Percentiles rank a stretch among this genome's conserved stretches.
phyloP scores from a whole-genome alignment of 352 stramenopile species.

The Phytophthora boehmeriae region DNA sequence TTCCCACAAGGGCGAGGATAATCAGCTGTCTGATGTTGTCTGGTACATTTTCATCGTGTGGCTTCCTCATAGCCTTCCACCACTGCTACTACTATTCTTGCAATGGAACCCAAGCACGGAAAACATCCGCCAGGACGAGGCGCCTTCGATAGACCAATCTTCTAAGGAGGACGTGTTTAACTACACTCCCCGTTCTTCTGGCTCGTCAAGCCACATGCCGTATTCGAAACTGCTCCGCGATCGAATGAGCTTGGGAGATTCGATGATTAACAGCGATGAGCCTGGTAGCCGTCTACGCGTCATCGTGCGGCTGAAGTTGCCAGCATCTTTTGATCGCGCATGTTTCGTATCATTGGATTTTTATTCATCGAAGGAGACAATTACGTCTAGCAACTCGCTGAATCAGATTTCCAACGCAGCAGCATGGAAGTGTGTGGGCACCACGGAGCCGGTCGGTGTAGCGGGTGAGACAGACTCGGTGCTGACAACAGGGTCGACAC shows the following conservation, averaged over 20 bases:
- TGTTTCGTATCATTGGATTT: constrained; percentile 89
- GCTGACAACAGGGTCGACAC: constrained; percentile 54
- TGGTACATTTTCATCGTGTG: constrained; percentile 91
- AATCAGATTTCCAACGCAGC: constrained; percentile 59
- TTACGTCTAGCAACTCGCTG: constrained; percentile 54
- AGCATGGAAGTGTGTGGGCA: constrained; percentile 85
- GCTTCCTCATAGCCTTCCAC: constrained; percentile 76
- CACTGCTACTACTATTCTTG: constrained; percentile 80
- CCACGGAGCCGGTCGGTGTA: constrained; percentile 77
- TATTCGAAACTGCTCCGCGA: constrained; percentile 80
- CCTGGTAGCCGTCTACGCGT: constrained; percentile 80
- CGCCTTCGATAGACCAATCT: constrained; percentile 62
- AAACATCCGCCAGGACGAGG: constrained; percentile 62
- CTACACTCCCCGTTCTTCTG: constrained; percentile 76
- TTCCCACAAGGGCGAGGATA: constrained; percentile 54
- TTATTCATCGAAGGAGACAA: constrained; percentile 75
- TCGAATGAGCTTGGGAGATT: constrained; percentile 77
- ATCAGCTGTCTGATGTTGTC: constrained; percentile 77
- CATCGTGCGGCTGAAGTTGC: constrained; percentile 85
- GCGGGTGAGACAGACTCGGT: constrained; percentile 68
- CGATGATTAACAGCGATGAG: constrained; percentile 81
- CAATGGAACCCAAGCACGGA: constrained; percentile 88
- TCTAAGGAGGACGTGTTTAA: constrained; percentile 89
- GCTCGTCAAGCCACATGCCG: constrained; percentile 80
- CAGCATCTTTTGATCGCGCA: constrained; percentile 71